Percentiles rank a stretch among this genome's conserved stretches.
phyloP scores from a whole-genome alignment of 352 stramenopile genomes.

The Elongisporangium anandrum region DNA sequence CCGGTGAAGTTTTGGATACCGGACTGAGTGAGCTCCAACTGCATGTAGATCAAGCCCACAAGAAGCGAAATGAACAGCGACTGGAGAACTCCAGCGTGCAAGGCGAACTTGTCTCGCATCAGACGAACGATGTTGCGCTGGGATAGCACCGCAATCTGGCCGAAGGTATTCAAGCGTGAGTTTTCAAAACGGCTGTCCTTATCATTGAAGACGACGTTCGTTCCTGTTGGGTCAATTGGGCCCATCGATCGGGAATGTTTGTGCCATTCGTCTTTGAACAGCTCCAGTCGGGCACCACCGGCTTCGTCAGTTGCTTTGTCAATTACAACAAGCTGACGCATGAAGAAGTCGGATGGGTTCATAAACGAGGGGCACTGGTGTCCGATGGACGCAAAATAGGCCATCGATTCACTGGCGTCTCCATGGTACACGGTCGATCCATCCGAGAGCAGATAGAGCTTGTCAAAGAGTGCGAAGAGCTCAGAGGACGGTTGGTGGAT shows the following conservation, averaged over 20 bases:
- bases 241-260: slow-evolving; percentile 7
- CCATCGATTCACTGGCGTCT: slow-evolving; percentile 22
- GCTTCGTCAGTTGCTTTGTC: too few relatives aligned
- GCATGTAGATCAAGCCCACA: slow-evolving; percentile 40
- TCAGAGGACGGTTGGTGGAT: slow-evolving; percentile 78
- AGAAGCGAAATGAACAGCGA: slow-evolving; percentile 32
- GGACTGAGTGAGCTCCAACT: slow-evolving; percentile 30
- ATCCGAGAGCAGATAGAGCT: slow-evolving; percentile 28
- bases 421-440: slow-evolving; percentile 26
- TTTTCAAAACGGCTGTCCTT: slow-evolving; percentile 5
- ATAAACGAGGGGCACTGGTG: slow-evolving; percentile 25
- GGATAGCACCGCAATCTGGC: slow-evolving; percentile 20
- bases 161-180: slow-evolving; percentile 6
- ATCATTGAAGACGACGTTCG: neutral
- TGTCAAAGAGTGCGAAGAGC: slow-evolving; percentile 31
- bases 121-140: too few relatives aligned
- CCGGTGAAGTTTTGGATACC: slow-evolving; percentile 40
- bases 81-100: slow-evolving; percentile 14
- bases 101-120: slow-evolving; percentile 22
- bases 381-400: slow-evolving; percentile 21
- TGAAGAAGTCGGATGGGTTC: slow-evolving; percentile 40
- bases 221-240: neutral
- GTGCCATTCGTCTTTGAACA: slow-evolving; percentile 16
- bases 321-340: slow-evolving; percentile 31
- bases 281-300: slow-evolving; percentile 14